These are phyloP conservation scores for Ganoderma lucidum DNA, from an alignment of 1,284 basidiomycete genomes.

Conservation along the genomic window DNA sequence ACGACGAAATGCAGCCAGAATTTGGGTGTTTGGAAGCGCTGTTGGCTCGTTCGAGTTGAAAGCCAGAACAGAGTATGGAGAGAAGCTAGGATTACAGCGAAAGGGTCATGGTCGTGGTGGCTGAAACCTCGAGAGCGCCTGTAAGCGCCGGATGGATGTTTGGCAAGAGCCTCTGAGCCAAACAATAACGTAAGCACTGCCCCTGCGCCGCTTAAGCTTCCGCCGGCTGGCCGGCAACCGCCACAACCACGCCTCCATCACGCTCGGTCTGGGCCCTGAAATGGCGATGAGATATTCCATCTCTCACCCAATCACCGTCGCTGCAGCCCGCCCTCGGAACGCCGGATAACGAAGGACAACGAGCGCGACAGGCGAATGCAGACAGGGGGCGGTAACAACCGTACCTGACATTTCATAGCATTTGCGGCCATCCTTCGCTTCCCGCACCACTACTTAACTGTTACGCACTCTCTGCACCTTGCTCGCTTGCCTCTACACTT, in stretches of 20 bases:
- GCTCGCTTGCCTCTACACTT: background rate
- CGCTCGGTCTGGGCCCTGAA: background rate
- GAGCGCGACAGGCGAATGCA: background rate
- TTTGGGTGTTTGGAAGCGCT: too few species aligned
- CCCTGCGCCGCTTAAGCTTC: background rate
- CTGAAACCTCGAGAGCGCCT: background rate
- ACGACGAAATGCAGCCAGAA: too few species aligned
- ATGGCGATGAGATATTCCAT: background rate
- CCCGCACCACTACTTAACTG: background rate
- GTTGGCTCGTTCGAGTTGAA: background rate
- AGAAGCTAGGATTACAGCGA: background rate
- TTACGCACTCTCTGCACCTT: background rate
- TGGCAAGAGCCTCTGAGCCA: slow-evolving; percentile 32
- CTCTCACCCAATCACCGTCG: background rate
- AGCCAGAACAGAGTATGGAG: background rate
- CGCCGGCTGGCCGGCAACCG: slow-evolving; percentile 7
- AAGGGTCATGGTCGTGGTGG: background rate
- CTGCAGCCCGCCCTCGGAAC: background rate
- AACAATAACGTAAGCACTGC: slow-evolving; percentile 19
- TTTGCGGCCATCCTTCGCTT: background rate
- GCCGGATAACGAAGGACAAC: background rate
- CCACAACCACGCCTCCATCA: slow-evolving; percentile 24
- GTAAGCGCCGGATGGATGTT: slow-evolving; percentile 25
- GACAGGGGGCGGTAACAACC: background rate
- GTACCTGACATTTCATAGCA: background rate